Evolutionary conservation across 805 yeast species (phyloP), one percentile per base, ranked within the genome.

Genomic region (Phaffomyces thermotolerans): DNA sequence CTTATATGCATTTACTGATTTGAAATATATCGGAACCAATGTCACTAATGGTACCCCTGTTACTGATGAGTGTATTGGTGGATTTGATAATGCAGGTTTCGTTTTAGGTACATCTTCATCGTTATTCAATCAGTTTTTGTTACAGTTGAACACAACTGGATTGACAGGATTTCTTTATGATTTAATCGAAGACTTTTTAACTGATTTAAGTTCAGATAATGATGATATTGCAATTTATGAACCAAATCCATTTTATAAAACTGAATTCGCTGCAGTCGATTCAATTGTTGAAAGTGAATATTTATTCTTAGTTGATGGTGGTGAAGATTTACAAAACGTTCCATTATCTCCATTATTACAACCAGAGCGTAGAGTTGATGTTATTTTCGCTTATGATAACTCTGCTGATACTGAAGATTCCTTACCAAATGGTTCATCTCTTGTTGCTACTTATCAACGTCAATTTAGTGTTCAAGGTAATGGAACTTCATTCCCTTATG

Each of bases 101-200:
- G 65, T 85, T 29, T 67, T 86, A 65, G 96, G 95, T 33, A 81
- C 95, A 7, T 85, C 95, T 2, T 83, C 95, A 3, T 72, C 91
- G 1, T 63, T 88, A 39, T 88, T 88, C 69, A 87, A 84, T 58
- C 79, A 78, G 59, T 68, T 81, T 41, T 57, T 85, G 17, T 62
- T 82, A 37, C 72, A 73, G 50, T 60, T 83, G 41, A 78, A 82
- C 57, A 57, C 76, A 15, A 71, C 81, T 3, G 70, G 73, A 25
- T 45, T 75, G 2, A 53, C 71, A 5, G 76, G 79, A 12, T 65
- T 67, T 24, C 51, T 81, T 9, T 64, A 67, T 44, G 59, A 65
- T 13, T 54, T 78, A n/a, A 66, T 76, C 3, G 51, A 64, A 12
- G 58, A 59, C 38, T 66, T 78, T 53, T 65, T 82, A 45, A 46